Evolutionary conservation across 31 red algal species (phyloP), one percentile per base, ranked within the genome.

Genomic region (Porphyra umbilicalis): DNA sequence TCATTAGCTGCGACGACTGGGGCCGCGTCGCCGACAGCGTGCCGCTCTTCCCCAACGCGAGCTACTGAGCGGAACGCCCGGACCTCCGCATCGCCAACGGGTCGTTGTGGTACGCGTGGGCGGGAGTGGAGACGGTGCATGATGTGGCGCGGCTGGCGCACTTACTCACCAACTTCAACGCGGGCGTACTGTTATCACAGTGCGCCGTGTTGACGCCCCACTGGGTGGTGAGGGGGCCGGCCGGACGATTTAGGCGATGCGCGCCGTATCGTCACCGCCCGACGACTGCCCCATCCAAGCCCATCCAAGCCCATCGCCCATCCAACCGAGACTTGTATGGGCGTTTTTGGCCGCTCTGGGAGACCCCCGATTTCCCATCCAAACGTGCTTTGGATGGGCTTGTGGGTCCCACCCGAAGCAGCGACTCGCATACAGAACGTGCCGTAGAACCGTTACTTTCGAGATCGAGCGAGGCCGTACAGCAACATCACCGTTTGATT

Each of bases 211-310:
- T 93, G 46, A 93, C 90, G 5, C 90, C 90, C 29, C 87, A 89
- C 78, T 93, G 79, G 75, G 89, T 93, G 29, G 90, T 93, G 33
- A 82, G 81, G 46, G 90, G 90, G 13, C 90, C 90, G 6, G 85
- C 89, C 75, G 85, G 89, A 33, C 36, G 31, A 13, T 86, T 78
- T 57, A 93, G 89, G 90, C 78, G 80, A 32, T 31, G 34, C 46
- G 38, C 35, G 20, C n/a, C n/a, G n/a, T n/a, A n/a, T n/a, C n/a
- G n/a, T n/a, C n/a, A n/a, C n/a, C n/a, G n/a, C n/a, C n/a, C n/a
- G n/a, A n/a, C n/a, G n/a, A n/a, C n/a, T n/a, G n/a, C n/a, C n/a
- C n/a, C n/a, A n/a, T n/a, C n/a, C n/a, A n/a, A n/a, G n/a, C n/a
- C n/a, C n/a, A n/a, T n/a, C n/a, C n/a, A n/a, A n/a, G n/a, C n/a